Conservation (phyloP, 2,329 filamentous ascomycete species). For the Balansia obtecta region DNA sequence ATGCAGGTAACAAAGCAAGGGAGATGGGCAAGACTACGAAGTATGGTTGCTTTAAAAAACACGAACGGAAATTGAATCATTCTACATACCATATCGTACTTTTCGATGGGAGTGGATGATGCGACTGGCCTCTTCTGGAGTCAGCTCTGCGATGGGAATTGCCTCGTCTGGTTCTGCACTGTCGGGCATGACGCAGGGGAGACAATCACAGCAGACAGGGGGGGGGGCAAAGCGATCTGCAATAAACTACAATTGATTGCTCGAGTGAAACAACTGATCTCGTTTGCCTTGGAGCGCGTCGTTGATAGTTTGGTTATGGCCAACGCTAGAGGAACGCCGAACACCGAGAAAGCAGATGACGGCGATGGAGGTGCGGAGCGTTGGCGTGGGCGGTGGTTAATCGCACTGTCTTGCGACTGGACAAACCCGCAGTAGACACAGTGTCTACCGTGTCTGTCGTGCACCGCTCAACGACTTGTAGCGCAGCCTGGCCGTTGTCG, state of each 20-base stretch:
- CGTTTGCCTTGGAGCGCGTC: neutral
- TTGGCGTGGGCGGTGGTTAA: neutral
- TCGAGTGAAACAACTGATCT: too few relatives aligned
- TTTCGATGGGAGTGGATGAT: constrained; percentile 60
- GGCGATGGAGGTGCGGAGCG: neutral
- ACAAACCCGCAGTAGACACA: neutral
- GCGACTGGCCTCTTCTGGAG: constrained; percentile 52
- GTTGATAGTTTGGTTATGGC: constrained; percentile 9
- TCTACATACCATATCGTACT: constrained; percentile 50
- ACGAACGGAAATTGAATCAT: neutral
- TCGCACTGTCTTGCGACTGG: too few relatives aligned
- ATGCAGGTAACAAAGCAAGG: neutral
- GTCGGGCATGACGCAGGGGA: constrained; percentile 27
- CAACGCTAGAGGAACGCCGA: constrained; percentile 22
- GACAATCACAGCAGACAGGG: neutral
- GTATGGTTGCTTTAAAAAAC: neutral
- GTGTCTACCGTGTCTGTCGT: neutral
- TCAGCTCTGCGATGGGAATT: constrained; percentile 42
- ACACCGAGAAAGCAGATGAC: constrained; percentile 20
- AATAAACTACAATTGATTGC: too few relatives aligned
- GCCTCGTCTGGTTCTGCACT: constrained; percentile 30
- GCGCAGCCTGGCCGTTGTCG: neutral
- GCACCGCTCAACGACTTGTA: neutral
- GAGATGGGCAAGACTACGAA: neutral
- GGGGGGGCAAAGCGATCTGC: too few relatives aligned